A percentile compares a stretch with the other conserved stretches of the same genome.
These are phyloP conservation scores for Claviceps maximensis DNA, from an alignment of 2,329 filamentous ascomycete genomes.

Conservation along the genomic window DNA sequence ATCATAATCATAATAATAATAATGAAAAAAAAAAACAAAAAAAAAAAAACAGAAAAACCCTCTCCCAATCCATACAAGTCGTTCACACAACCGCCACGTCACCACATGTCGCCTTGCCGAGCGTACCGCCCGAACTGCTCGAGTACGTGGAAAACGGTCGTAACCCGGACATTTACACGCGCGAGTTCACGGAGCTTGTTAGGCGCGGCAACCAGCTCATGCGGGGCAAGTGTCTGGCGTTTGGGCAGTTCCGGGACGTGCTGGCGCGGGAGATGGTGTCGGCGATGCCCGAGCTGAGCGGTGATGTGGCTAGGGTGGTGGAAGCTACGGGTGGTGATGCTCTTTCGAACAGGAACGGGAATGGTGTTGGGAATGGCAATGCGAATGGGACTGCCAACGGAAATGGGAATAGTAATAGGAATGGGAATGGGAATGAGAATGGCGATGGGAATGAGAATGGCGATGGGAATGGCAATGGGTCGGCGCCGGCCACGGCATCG, in stretches of 20 bases:
- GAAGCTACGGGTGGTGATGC: conserved; percentile 28
- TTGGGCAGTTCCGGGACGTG: conserved; percentile 46
- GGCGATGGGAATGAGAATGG: background rate
- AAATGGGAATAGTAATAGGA: background rate
- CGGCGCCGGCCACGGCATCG: background rate
- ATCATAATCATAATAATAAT: background rate
- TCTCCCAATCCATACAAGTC: conserved; percentile 25
- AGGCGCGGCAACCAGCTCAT: conserved; percentile 53
- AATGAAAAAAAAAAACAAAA: background rate
- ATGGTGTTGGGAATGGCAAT: background rate
- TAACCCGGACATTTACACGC: conserved; percentile 62
- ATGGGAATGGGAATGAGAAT: background rate
- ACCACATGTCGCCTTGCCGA: conserved; percentile 28
- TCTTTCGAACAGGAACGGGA: background rate
- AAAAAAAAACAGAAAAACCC: conserved; percentile 21
- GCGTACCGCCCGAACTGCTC: conserved; percentile 48
- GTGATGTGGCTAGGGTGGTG: conserved; percentile 38
- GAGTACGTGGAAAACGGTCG: conserved; percentile 58
- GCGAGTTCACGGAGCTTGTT: conserved; percentile 59
- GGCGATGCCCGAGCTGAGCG: conserved; percentile 45
- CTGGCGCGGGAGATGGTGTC: conserved; percentile 44
- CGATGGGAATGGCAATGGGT: background rate
- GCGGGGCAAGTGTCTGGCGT: conserved; percentile 50
- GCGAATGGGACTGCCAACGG: background rate
- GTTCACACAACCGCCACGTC: conserved; percentile 28